A percentile compares a stretch with the other conserved stretches of the same genome.
These are phyloP conservation scores for Hyphodiscus hymeniophilus DNA, from an alignment of 495 filamentous ascomycete species.

Conservation along the genomic window DNA sequence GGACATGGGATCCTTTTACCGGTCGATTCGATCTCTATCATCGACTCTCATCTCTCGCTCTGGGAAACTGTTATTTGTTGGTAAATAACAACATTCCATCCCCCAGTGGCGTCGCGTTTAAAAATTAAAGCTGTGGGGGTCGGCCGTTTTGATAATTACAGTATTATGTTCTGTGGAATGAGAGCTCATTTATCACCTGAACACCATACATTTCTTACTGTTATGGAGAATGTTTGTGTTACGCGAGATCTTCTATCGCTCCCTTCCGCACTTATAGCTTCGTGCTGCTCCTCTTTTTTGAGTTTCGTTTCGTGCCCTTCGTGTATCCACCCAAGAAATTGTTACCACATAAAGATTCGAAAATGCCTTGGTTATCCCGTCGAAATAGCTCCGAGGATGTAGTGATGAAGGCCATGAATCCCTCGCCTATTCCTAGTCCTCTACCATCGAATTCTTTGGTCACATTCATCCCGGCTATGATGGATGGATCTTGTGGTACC, in stretches of 20 bases:
- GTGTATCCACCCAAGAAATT: neutral
- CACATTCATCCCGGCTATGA: slow-evolving; percentile 28
- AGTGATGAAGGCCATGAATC: neutral
- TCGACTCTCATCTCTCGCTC: too few species aligned
- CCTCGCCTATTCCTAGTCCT: neutral
- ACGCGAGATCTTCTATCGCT: neutral
- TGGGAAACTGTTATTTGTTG: too few species aligned
- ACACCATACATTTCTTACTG: neutral
- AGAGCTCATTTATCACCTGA: neutral
- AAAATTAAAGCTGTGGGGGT: too few species aligned
- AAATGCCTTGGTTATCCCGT: slow-evolving; percentile 1
- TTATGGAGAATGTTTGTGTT: neutral
- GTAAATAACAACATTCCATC: too few species aligned
- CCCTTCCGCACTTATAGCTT: neutral
- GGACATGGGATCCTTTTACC: too few species aligned
- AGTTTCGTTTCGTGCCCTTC: neutral
- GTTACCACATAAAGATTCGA: neutral
- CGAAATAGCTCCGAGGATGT: neutral
- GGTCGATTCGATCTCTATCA: too few species aligned
- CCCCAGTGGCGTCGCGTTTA: too few species aligned
- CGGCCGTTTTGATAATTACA: neutral
- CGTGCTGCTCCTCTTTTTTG: neutral
- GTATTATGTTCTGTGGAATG: neutral
- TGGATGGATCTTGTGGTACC: slow-evolving; percentile 30
- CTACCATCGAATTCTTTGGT: slow-evolving; percentile 7